These are phyloP conservation scores for Fusarium tricinctum DNA, from an alignment of 2,329 filamentous ascomycete species.

Conservation along the genomic window DNA sequence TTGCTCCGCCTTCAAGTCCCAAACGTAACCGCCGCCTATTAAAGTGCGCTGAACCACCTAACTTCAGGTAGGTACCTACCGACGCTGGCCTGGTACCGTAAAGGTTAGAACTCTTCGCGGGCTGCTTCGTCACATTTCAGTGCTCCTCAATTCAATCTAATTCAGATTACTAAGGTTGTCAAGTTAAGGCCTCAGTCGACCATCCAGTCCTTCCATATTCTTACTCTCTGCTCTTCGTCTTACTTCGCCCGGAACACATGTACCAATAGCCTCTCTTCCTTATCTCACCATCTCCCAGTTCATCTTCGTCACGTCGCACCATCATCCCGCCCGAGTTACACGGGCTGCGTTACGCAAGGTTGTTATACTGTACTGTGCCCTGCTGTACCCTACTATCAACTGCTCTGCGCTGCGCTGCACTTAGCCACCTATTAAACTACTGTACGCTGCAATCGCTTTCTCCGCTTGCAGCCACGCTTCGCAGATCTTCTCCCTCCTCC, in stretches of 20 bases:
- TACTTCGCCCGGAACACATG: background rate
- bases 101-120: background rate
- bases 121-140: constrained; percentile 18
- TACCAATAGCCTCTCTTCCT: constrained; percentile 1
- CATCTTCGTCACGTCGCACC: constrained; percentile 30
- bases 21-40: constrained; percentile 8
- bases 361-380: constrained; percentile 1
- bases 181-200: constrained; percentile 8
- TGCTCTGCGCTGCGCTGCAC: background rate
- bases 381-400: background rate
- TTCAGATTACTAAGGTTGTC: background rate
- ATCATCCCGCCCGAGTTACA: constrained; percentile 14
- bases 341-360: background rate
- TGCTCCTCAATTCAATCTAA: background rate
- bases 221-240: constrained; percentile 16
- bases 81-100: background rate
- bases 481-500: constrained; percentile 45
- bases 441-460: constrained; percentile 36
- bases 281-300: constrained; percentile 3
- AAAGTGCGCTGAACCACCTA: background rate
- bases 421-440: constrained; percentile 17
- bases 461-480: constrained; percentile 47
- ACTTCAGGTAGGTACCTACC: background rate
- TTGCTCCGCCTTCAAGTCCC: constrained; percentile 23
- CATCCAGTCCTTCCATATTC: background rate